Evolutionary conservation across 331 rosid species (phyloP), one percentile per base, ranked within the genome.

Genomic region (Erythrophleum ivorense): DNA sequence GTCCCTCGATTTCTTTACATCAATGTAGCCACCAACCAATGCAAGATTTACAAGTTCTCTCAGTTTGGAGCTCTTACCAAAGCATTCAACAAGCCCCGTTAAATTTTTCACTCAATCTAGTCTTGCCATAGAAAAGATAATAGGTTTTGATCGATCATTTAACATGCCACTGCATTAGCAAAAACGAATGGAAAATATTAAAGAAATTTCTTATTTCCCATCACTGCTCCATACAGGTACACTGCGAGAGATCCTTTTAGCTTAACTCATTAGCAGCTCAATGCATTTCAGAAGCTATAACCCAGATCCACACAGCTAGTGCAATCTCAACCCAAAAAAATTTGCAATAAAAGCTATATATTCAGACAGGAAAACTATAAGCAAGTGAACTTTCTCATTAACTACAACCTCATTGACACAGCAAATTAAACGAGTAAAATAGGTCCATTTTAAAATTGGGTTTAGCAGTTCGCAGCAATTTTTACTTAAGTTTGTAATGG

Each of bases 21-120:
- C 91, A 68, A 75, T 78, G 80, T 86, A 80, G 43, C 93, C 96
- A 50, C 92, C 91, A 6, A 91, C 87, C 38, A 86, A 76, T 19
- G 89, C 92, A 45, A 91, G 89, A 79, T 88, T 89, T 73, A 43
- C 96, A 65, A 88, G 81, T 75, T 91, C 92, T 86, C 92, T 89
- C 75, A 89, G 84, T 79, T 76, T 82, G 43, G 88, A 65, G 81
- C 81, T 85, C 82, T 91, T 89, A 7, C 84, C 91, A 85, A 83
- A 91, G 73, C 80, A 84, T 78, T 89, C 91, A 40, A 89, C 96
- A 77, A 91, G 86, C 29, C 64, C 93, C 2, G 87, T 79, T 34
- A 91, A 21, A 60, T 89, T 89, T 73, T 91, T 91, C 88, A 89
- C 91, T 60, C 24, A 60, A 71, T 86, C 90, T 60, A 89, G 84